Evolutionary conservation across 1,284 basidiomycete genomes (phyloP).

Genomic region (Pyrrhoderma lamaoense): DNA sequence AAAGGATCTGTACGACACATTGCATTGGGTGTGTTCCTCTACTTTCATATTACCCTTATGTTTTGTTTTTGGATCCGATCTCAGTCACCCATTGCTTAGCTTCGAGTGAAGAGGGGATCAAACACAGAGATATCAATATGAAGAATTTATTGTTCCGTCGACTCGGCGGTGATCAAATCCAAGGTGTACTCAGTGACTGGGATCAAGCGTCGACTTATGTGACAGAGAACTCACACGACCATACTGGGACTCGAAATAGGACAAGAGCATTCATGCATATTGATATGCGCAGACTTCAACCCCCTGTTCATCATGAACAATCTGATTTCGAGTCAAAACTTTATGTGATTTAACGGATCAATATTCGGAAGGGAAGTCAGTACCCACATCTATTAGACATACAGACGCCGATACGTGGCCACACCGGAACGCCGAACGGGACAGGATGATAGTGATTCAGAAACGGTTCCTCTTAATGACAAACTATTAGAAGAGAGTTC

Average conservation of each 20-base stretch:
- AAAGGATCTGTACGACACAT: no score
- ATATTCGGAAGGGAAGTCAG: not conserved
- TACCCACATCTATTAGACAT: no score
- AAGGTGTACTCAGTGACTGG: slow-evolving; percentile 12
- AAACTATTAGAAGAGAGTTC: no score
- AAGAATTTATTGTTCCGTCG: slow-evolving; percentile 7
- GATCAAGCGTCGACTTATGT: not conserved
- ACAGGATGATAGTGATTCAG: no score
- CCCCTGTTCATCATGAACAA: slow-evolving; percentile 1
- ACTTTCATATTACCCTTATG: no score
- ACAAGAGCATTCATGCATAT: slow-evolving; percentile 8
- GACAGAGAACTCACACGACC: not conserved
- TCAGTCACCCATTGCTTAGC: slow-evolving; percentile 5
- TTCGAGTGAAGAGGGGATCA: not conserved
- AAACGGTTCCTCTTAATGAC: no score
- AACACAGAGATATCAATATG: slow-evolving; percentile 12
- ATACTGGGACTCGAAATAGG: not conserved
- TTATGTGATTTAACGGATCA: slow-evolving; percentile 7
- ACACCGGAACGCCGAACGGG: no score
- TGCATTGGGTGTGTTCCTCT: no score
- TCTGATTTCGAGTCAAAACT: slow-evolving; percentile 8
- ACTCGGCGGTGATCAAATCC: not conserved
- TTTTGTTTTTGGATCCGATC: no score
- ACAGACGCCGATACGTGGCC: no score
- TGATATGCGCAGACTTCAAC: not conserved